A percentile compares a stretch with the other conserved stretches of the same genome.
phyloP scores from a whole-genome alignment of 768 basidiomycete genomes.

The Mycena belliarum region DNA sequence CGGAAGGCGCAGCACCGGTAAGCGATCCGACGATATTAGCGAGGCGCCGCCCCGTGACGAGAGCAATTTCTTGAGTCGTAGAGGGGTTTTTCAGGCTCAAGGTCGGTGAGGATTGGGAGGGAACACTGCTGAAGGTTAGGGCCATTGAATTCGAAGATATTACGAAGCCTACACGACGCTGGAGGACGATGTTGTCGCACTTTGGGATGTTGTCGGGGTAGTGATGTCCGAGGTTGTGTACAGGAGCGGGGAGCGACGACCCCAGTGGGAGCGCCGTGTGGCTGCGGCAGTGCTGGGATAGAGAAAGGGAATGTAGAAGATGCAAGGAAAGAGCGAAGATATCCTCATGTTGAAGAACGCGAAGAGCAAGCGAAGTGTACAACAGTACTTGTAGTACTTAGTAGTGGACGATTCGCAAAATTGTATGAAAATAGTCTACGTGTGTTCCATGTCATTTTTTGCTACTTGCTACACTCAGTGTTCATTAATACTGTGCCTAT shows the following conservation, averaged over 20 bases:
- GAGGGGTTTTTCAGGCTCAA: constrained; percentile 16
- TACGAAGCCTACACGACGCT: too few relatives aligned
- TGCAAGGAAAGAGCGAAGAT: background rate
- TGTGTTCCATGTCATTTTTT: background rate
- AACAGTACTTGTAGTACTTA: too few relatives aligned
- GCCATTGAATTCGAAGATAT: too few relatives aligned
- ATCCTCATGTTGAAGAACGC: constrained; percentile 3
- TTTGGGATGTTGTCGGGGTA: background rate
- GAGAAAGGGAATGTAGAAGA: constrained; percentile 3
- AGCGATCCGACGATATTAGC: constrained; percentile 43
- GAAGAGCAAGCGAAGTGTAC: too few relatives aligned
- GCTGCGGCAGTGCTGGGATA: background rate
- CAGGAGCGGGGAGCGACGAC: background rate
- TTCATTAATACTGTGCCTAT: constrained; percentile 1
- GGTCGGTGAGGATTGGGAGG: background rate
- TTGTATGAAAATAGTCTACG: background rate
- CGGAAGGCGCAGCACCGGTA: constrained; percentile 30
- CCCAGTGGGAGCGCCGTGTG: too few relatives aligned
- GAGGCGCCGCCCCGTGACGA: constrained; percentile 38
- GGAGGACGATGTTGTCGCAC: too few relatives aligned
- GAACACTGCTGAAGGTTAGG: background rate
- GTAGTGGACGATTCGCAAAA: too few relatives aligned
- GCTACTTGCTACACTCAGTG: constrained; percentile 7
- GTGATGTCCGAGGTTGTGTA: background rate
- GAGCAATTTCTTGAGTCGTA: constrained; percentile 32